Percentiles rank a stretch among this genome's conserved stretches.
These are phyloP conservation scores for Aspergillus sp. DNA, from an alignment of 2,329 filamentous ascomycete genomes.

Conservation along the genomic window DNA sequence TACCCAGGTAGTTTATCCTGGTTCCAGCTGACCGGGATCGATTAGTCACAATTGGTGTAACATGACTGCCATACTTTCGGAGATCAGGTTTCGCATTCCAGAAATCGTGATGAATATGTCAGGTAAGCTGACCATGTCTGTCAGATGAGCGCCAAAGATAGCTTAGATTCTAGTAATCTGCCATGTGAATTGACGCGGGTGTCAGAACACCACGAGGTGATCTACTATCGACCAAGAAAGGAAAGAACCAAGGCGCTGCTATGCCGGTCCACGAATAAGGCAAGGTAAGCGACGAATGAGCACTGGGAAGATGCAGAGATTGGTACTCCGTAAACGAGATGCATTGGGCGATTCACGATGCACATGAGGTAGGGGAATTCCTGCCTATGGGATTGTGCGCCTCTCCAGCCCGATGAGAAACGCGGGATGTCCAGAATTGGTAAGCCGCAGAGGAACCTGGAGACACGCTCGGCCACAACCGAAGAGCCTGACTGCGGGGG, in stretches of 20 bases:
- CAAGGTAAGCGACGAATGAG: neutral
- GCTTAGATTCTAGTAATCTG: neutral
- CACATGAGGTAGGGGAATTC: neutral
- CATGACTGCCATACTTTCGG: too few species aligned
- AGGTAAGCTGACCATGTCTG: neutral
- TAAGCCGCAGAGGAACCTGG: neutral
- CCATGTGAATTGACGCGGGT: neutral
- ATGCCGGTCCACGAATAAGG: neutral
- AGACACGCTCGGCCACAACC: conserved; percentile 3
- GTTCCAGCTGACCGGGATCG: neutral
- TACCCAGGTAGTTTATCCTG: neutral
- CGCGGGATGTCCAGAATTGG: neutral
- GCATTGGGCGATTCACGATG: neutral
- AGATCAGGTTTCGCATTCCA: neutral
- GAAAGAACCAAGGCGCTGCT: neutral
- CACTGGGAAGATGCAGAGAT: neutral
- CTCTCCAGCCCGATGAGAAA: neutral
- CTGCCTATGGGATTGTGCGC: neutral
- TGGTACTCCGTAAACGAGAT: neutral
- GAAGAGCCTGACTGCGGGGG: conserved; percentile 4
- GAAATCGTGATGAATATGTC: neutral
- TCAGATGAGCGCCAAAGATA: neutral
- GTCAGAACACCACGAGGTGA: neutral
- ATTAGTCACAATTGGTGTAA: neutral
- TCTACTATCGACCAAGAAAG: neutral